Percentiles rank a stretch among this genome's conserved stretches.
Conservation (phyloP, 1,284 basidiomycete species). For the Boletellus sp. region DNA sequence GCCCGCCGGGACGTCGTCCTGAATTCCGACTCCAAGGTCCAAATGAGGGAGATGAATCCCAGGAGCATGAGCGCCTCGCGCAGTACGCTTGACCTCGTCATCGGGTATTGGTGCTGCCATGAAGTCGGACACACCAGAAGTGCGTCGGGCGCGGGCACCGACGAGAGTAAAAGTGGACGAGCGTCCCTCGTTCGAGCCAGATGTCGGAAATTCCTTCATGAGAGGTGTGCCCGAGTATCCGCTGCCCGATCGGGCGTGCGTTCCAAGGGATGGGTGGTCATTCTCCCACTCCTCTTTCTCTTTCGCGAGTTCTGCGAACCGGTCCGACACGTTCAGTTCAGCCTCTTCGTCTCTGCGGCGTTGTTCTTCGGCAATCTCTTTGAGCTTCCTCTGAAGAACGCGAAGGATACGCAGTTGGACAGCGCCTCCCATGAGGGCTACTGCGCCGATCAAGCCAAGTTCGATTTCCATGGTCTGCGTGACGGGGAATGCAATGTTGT, state of each 20-base stretch:
- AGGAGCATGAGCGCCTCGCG: constrained; percentile 47
- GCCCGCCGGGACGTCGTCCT: constrained; percentile 65
- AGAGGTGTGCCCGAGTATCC: constrained; percentile 51
- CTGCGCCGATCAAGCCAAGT: constrained; percentile 79
- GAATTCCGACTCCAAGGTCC: constrained; percentile 69
- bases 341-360: constrained; percentile 71
- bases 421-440: constrained; percentile 82
- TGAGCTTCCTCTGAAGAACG: constrained; percentile 73
- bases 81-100: constrained; percentile 54
- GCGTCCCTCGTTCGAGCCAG: constrained; percentile 47
- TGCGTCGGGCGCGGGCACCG: constrained; percentile 49
- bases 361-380: constrained; percentile 77
- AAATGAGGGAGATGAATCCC: constrained; percentile 61
- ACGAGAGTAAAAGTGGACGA: constrained; percentile 49
- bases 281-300: constrained; percentile 87
- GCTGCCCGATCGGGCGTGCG: constrained; percentile 63
- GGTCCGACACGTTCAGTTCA: constrained; percentile 70
- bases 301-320: constrained; percentile 62
- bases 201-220: constrained; percentile 56
- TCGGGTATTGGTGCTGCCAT: constrained; percentile 56
- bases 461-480: constrained; percentile 92
- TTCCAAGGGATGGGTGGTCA: constrained; percentile 65
- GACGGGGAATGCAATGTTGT: constrained; percentile 75
- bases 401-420: constrained; percentile 86
- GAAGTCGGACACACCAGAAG: constrained; percentile 71